These are phyloP conservation scores for Suillus ampliporus DNA, from an alignment of 768 basidiomycete species.

Conservation along the genomic window DNA sequence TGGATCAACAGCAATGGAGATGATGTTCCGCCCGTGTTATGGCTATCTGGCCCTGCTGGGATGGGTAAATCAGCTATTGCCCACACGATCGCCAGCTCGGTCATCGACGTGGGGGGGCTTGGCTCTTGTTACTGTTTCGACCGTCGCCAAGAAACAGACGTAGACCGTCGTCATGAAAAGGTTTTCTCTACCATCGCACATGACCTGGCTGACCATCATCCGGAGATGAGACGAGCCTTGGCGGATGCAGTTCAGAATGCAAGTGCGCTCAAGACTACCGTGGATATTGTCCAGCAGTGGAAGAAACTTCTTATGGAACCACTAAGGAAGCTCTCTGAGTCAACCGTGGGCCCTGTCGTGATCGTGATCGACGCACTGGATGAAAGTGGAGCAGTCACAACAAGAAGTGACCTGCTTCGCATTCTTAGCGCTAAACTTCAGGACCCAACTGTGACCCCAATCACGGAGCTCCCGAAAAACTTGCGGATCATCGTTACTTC, in stretches of 20 bases:
- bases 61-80: constrained; percentile 29
- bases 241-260: constrained; percentile 3
- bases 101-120: constrained; percentile 16
- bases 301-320: constrained; percentile 24
- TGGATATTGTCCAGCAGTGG: constrained; percentile 18
- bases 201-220: constrained; percentile 26
- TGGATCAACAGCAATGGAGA: constrained; percentile 6
- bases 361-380: constrained; percentile 33
- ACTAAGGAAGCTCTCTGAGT: neutral
- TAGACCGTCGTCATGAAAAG: constrained; percentile 13
- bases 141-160: constrained; percentile 15
- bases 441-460: neutral
- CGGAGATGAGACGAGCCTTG: constrained; percentile 8
- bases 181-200: constrained; percentile 22
- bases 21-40: constrained; percentile 5
- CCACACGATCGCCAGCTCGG: constrained; percentile 14
- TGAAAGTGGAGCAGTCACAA: constrained; percentile 12
- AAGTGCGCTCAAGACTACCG: constrained; percentile 7
- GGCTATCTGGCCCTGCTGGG: constrained; percentile 21
- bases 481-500: constrained; percentile 19
- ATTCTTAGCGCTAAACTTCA: constrained; percentile 5
- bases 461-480: constrained; percentile 3
- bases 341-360: constrained; percentile 25
- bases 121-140: constrained; percentile 17
- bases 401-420: constrained; percentile 20